Conservation (phyloP, 148 eudicot species). For the Diospyros lotus region DNA sequence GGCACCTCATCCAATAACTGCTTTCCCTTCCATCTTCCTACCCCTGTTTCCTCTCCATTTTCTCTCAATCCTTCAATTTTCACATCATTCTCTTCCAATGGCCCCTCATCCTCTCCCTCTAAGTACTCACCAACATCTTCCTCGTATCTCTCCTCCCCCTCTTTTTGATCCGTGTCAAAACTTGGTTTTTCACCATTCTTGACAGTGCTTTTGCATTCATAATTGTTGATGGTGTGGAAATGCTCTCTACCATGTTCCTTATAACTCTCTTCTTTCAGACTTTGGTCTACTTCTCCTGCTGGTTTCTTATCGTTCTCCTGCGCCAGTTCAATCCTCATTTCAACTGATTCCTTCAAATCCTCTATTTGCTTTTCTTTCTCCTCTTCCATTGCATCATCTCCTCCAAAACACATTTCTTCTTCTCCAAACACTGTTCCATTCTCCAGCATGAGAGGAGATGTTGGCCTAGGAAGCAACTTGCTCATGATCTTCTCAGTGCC, state of each 20-base stretch:
- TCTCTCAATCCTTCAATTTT: constrained; percentile 19
- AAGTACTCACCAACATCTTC: constrained; percentile 32
- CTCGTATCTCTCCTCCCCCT: constrained; percentile 31
- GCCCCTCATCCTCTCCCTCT: constrained; percentile 22
- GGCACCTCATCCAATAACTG: constrained; percentile 13
- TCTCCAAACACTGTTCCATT: constrained; percentile 12
- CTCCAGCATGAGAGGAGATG: constrained; percentile 9
- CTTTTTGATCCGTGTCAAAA: constrained; percentile 9
- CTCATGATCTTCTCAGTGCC: constrained; percentile 70
- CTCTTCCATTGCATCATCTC: constrained; percentile 11
- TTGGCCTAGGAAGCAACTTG: constrained; percentile 43
- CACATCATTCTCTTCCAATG: constrained; percentile 26
- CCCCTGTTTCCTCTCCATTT: constrained; percentile 14
- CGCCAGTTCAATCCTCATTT: constrained; percentile 19
- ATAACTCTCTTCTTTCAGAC: constrained; percentile 26
- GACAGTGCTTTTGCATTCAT: not conserved
- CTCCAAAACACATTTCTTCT: constrained; percentile 18
- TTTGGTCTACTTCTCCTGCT: constrained; percentile 13
- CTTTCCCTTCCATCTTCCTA: constrained; percentile 18
- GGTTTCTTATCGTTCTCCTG: constrained; percentile 12
- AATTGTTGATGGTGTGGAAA: not conserved
- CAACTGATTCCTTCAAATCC: constrained; percentile 14
- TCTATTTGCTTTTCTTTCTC: constrained; percentile 17
- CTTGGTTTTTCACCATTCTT: constrained; percentile 1
- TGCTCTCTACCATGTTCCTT: constrained; percentile 32